Evolutionary conservation across 2,329 filamentous ascomycete genomes (phyloP).

Genomic region (Diaporthe citriasiana): DNA sequence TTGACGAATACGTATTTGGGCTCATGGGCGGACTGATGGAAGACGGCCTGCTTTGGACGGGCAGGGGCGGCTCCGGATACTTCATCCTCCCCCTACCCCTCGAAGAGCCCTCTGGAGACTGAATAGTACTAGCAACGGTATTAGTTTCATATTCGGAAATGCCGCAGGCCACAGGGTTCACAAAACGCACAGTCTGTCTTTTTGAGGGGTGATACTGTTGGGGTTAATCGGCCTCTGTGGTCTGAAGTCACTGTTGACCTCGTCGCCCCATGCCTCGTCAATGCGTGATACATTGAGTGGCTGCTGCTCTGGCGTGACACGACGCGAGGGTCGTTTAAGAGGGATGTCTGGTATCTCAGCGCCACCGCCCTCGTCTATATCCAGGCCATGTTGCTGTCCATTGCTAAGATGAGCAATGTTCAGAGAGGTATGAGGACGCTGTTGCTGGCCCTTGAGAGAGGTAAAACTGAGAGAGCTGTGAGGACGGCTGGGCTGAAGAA

Average conservation of each 20-base stretch:
- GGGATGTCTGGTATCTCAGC: slow-evolving; percentile 28
- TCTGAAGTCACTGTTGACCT: background rate
- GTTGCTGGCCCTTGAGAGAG: slow-evolving; percentile 1
- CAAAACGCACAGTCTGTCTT: slow-evolving; percentile 14
- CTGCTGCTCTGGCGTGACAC: background rate
- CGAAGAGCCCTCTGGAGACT: slow-evolving; percentile 8
- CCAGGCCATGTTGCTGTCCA: slow-evolving; percentile 2
- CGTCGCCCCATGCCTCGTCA: slow-evolving; percentile 6
- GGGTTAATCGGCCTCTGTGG: slow-evolving; percentile 15
- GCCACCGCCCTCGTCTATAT: slow-evolving; percentile 1
- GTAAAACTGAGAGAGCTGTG: slow-evolving; percentile 1
- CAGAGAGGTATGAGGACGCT: slow-evolving; percentile 3
- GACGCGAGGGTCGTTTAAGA: slow-evolving; percentile 8
- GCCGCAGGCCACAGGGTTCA: background rate
- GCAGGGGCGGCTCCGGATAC: background rate
- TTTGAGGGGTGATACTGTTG: background rate
- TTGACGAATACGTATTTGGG: slow-evolving; percentile 5
- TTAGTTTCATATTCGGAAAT: background rate
- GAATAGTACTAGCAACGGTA: background rate
- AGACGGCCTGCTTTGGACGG: slow-evolving; percentile 13
- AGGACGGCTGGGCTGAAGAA: background rate
- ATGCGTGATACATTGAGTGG: background rate
- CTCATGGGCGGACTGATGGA: slow-evolving; percentile 27
- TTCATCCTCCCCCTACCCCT: background rate
- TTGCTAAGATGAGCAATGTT: slow-evolving; percentile 1